These are phyloP conservation scores for Ananas comosus DNA, from an alignment of 176 grass and related monocot genomes.

Conservation along the genomic window DNA sequence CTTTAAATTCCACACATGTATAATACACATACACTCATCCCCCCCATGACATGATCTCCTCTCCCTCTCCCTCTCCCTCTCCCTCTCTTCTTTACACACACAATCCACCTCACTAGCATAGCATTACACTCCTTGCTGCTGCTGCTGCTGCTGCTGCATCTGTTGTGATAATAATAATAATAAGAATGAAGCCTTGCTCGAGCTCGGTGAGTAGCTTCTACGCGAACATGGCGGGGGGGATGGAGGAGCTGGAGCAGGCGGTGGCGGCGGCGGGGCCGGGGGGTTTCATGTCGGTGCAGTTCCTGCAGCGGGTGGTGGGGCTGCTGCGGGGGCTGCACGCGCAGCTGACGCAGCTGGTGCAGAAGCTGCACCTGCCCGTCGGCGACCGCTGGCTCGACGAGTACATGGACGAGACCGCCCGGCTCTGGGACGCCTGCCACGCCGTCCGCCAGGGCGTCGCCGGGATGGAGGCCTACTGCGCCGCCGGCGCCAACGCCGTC, in stretches of 20 bases:
- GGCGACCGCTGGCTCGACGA: conserved; percentile 94
- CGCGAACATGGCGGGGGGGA: conserved; percentile 53
- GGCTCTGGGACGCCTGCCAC: conserved; percentile 86
- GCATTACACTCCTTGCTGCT: not conserved
- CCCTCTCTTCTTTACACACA: conserved; percentile 15
- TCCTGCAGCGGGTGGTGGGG: conserved; percentile 40
- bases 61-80: not conserved
- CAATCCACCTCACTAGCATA: not conserved
- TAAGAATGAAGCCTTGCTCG: conserved; percentile 22
- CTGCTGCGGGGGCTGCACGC: conserved; percentile 56
- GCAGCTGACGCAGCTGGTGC: conserved; percentile 59
- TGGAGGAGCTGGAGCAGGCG: conserved; percentile 52
- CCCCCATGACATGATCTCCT: too few relatives aligned
- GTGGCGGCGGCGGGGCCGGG: conserved; percentile 6
- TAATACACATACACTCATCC: conserved; percentile 6
- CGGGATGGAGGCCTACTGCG: conserved; percentile 66
- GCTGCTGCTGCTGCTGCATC: not conserved
- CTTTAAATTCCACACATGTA: conserved; percentile 15
- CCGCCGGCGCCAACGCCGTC: conserved; percentile 34
- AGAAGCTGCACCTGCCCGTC: conserved; percentile 76
- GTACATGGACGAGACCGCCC: conserved; percentile 94
- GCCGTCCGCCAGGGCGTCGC: conserved; percentile 71
- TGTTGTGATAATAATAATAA: too few relatives aligned
- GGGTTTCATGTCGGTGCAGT: conserved; percentile 37
- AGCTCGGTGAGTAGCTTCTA: conserved; percentile 60